phyloP scores from a whole-genome alignment of 2,329 filamentous ascomycete species.

The Chaetomiaceae sp. region DNA sequence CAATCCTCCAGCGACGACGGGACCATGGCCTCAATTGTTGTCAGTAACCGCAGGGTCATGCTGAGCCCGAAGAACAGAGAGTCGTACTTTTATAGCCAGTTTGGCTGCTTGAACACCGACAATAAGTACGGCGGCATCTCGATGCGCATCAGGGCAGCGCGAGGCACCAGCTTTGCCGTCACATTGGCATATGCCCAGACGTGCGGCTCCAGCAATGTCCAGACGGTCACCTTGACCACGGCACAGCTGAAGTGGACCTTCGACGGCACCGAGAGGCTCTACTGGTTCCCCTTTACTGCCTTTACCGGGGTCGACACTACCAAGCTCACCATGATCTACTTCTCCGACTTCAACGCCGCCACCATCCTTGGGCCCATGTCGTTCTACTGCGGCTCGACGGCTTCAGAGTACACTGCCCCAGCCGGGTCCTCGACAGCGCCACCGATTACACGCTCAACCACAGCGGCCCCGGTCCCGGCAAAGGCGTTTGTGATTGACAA shows the following conservation, averaged over 20 bases:
- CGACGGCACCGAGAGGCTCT: constrained; percentile 56
- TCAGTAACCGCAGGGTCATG: constrained; percentile 48
- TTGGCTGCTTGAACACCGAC: constrained; percentile 50
- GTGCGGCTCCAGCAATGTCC: constrained; percentile 39
- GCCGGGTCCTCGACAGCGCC: constrained; percentile 38
- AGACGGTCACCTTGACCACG: constrained; percentile 39
- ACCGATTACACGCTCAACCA: constrained; percentile 31
- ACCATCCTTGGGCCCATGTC: constrained; percentile 53
- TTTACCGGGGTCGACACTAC: constrained; percentile 47
- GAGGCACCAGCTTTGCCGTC: constrained; percentile 47
- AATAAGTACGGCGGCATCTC: constrained; percentile 52
- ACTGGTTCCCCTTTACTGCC: constrained; percentile 51
- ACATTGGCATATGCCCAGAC: constrained; percentile 45
- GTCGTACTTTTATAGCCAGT: constrained; percentile 56
- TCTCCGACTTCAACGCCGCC: constrained; percentile 43
- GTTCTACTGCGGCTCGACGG: constrained; percentile 53
- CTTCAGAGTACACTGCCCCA: constrained; percentile 46
- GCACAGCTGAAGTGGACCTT: constrained; percentile 55
- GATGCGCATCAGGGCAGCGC: constrained; percentile 50
- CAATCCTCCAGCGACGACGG: constrained; percentile 53
- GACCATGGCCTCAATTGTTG: constrained; percentile 52
- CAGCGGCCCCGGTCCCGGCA: constrained; percentile 39
- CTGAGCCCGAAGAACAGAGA: constrained; percentile 44
- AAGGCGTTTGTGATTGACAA: constrained; percentile 53
- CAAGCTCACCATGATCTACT: constrained; percentile 50